Percentiles rank a stretch among this genome's conserved stretches.
These are phyloP conservation scores for Vitis cinerea DNA, from an alignment of 164 flowering plant species.

Conservation along the genomic window DNA sequence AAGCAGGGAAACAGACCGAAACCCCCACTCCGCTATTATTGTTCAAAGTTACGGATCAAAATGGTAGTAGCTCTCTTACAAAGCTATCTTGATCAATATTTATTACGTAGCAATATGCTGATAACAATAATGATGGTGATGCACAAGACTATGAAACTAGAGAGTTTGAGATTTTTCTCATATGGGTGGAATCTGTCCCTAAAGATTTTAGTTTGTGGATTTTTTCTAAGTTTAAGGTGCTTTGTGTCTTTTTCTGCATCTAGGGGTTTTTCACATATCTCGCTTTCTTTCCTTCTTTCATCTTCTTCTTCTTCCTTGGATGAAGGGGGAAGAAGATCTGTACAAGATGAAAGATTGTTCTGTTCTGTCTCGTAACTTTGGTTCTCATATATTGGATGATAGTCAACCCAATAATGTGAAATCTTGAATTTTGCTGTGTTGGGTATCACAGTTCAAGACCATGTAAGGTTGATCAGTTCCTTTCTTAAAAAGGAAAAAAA, in stretches of 20 bases:
- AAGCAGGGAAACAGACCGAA: slow-evolving; percentile 5
- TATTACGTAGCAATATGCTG: neutral
- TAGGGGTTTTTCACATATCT: no score
- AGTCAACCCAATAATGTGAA: no score
- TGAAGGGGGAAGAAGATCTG: no score
- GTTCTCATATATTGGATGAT: neutral
- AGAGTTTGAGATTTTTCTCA: neutral
- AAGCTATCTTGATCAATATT: slow-evolving; percentile 3
- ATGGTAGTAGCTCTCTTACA: slow-evolving; percentile 14
- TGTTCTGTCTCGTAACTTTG: neutral
- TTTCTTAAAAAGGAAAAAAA: no score
- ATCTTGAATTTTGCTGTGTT: neutral
- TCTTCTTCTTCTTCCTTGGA: no score
- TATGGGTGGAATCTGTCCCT: neutral
- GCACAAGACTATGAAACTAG: neutral
- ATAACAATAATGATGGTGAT: neutral
- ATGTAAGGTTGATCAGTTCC: no score
- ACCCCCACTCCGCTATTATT: slow-evolving; percentile 12
- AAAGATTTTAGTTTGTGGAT: neutral
- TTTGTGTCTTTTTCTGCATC: no score
- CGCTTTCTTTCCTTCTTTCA: no score
- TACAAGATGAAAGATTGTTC: neutral
- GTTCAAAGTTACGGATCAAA: slow-evolving; percentile 16
- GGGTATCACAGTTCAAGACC: no score
- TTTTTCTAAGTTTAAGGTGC: neutral